Evolutionary conservation across 768 basidiomycete genomes (phyloP), one percentile per base, ranked within the genome.

Genomic region (Naganishia friedmannii): DNA sequence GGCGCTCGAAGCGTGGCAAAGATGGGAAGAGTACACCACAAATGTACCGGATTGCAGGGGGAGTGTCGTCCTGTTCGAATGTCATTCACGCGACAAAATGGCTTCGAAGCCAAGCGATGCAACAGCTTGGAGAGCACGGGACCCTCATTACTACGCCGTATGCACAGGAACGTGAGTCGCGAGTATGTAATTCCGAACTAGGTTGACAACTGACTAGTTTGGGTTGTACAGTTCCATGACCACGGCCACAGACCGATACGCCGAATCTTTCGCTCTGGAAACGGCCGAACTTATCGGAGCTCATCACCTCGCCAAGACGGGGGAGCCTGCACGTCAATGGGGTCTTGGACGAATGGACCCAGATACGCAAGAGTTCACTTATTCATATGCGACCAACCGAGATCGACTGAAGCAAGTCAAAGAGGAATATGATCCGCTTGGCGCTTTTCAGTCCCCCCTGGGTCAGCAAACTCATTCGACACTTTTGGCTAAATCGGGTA

Each of bases 131-230:
- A 17, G 32, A 37, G 57, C 57, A 15, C 29, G 57, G 57, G 57
- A 58, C n/a, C 57, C 57, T 31, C 57, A 58, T 21, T 58, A 58
- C 34, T 58, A 58, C 23, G 57, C 32, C 34, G 57, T 58, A 23
- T 58, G 57, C 32, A 58, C 57, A 4, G 57, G 57, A 39, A 34
- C 57, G 57, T 58, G 23, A 58, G 57, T 58, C 34, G n/a, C 34
- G 19, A 51, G 48, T 21, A 17, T 15, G 17, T 15, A 6, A 21
- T 17, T 3, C 3, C 45, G 21, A 15, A 46, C 45, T 5, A 46
- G 45, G 45, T 5, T 21, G 45, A 15, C 21, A 26, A 23, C 34
- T 58, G 31, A 34, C 32, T n/a, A 12, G 57, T 39, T 39, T 9
- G 12, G 34, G 3, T 34, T 12, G 8, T 34, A 7, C n/a, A 58